Evolutionary conservation across 345 rosid genomes (phyloP).

Genomic region (Anastatica hierochuntica): DNA sequence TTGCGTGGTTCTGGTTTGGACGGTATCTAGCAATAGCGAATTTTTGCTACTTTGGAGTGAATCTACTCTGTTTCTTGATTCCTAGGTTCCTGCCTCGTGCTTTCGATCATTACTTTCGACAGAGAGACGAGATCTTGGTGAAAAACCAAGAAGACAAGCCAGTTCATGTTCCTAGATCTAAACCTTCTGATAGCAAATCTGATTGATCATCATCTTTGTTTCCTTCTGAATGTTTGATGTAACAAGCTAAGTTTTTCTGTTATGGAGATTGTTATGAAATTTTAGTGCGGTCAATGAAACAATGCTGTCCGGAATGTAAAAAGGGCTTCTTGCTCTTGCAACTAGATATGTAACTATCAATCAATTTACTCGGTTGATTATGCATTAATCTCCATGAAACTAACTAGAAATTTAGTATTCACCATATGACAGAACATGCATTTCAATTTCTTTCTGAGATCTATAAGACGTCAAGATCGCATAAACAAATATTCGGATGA

Average conservation of each 20-base stretch:
- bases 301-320: too few relatives aligned
- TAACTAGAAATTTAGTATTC: too few relatives aligned
- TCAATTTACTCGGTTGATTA: too few relatives aligned
- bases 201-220: conserved; percentile 25
- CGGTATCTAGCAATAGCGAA: conserved; percentile 52
- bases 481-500: too few relatives aligned
- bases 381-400: too few relatives aligned
- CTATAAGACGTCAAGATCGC: too few relatives aligned
- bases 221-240: conserved; percentile 1
- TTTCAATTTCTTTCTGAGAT: too few relatives aligned
- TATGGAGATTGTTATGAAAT: too few relatives aligned
- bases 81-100: conserved; percentile 78
- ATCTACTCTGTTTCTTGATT: conserved; percentile 66
- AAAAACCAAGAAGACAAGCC: conserved; percentile 54
- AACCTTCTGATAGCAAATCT: conserved; percentile 35
- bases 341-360: too few relatives aligned
- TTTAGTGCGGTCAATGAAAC: too few relatives aligned
- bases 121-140: conserved; percentile 40
- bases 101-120: conserved; percentile 57
- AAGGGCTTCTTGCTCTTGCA: too few relatives aligned
- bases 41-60: conserved; percentile 50
- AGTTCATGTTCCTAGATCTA: conserved; percentile 22
- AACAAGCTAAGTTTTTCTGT: background rate
- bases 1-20: conserved; percentile 78
- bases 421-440: too few relatives aligned